phyloP scores from a whole-genome alignment of 2,329 filamentous ascomycete species.

The Penicillium occitanis region DNA sequence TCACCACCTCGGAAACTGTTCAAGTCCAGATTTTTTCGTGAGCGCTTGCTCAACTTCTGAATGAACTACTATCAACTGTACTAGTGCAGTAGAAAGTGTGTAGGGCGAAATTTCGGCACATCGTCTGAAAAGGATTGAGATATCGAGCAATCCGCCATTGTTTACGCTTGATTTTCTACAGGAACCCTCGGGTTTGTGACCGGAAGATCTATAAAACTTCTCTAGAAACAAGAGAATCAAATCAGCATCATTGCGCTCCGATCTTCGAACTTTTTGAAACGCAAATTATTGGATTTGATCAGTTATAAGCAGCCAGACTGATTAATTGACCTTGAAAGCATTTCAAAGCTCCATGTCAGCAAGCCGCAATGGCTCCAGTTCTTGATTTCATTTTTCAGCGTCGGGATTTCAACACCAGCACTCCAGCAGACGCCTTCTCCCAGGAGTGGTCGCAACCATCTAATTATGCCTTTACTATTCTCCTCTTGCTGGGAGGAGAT shows the following conservation, averaged over 20 bases:
- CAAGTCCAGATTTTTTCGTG: background rate
- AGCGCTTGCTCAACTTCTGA: background rate
- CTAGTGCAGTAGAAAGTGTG: background rate
- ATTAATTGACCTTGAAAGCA: background rate
- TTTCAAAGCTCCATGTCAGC: background rate
- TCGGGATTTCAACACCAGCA: constrained; percentile 18
- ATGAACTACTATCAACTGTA: background rate
- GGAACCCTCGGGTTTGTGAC: background rate
- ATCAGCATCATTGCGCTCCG: background rate
- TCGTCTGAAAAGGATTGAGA: background rate
- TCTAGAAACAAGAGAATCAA: background rate
- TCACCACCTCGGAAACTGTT: background rate
- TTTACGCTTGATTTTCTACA: background rate
- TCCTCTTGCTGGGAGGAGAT: constrained; percentile 41
- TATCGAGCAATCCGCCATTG: background rate
- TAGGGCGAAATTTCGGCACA: background rate
- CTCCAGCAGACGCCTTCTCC: constrained; percentile 13
- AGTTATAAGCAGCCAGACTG: background rate
- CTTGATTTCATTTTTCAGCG: constrained; percentile 16
- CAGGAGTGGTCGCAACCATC: constrained; percentile 21
- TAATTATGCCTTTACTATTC: constrained; percentile 33
- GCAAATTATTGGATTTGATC: background rate
- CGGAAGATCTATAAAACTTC: background rate
- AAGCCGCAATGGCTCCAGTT: constrained; percentile 17
- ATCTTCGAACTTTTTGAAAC: background rate